Conservation (phyloP, 306 rosid species). For the Ormosia emarginata region DNA sequence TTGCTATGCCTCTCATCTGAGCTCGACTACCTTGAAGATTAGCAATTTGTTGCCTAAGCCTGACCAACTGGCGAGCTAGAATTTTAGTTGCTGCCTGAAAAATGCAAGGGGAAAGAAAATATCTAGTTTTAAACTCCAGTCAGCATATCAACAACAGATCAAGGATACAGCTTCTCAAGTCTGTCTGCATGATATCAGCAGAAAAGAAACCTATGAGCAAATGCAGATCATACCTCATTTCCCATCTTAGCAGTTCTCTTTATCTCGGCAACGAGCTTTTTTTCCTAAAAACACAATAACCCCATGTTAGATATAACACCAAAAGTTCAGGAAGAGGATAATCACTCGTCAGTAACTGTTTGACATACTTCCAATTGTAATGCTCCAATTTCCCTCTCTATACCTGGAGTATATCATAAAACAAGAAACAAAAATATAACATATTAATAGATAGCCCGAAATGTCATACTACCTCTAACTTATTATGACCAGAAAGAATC, state of each 20-base stretch:
- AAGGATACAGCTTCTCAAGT: not conserved
- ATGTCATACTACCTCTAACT: not conserved
- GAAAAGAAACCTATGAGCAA: not conserved
- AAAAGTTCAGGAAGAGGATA: not conserved
- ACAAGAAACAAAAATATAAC: not conserved
- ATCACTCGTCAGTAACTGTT: constrained; percentile 11
- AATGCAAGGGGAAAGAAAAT: constrained; percentile 25
- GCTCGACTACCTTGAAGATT: constrained; percentile 99
- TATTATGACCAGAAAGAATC: not conserved
- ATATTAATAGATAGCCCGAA: not conserved
- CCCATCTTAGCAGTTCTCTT: constrained; percentile 98
- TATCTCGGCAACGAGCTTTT: constrained; percentile 88
- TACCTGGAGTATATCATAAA: constrained; percentile 44
- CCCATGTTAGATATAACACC: constrained; percentile 20
- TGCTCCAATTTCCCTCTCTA: constrained; percentile 93
- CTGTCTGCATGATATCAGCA: not conserved
- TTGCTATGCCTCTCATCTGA: constrained; percentile 98
- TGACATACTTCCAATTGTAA: constrained; percentile 82
- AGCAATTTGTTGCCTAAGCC: constrained; percentile 94
- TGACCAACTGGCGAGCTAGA: constrained; percentile 89
- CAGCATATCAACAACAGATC: not conserved
- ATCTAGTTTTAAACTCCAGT: not conserved
- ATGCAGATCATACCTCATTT: constrained; percentile 61
- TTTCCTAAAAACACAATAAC: constrained; percentile 58
- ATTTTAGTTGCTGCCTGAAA: constrained; percentile 80